Percentiles rank a stretch among this genome's conserved stretches.
Conservation (phyloP, 2,329 filamentous ascomycete genomes). For the Hymenoscyphus repandus region DNA sequence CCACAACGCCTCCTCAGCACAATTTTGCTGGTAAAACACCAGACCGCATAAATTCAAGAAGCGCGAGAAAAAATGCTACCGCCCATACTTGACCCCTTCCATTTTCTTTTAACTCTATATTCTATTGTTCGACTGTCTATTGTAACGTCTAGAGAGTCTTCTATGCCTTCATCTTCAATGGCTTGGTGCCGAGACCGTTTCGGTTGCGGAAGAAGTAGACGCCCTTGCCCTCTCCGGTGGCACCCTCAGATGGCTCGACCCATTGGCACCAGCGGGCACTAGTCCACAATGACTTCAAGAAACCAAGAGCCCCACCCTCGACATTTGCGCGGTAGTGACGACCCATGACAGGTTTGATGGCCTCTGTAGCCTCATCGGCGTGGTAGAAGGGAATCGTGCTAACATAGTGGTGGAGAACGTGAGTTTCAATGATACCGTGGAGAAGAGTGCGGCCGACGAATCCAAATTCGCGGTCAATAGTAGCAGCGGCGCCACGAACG, state of each 20-base stretch:
- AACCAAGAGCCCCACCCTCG: constrained; percentile 71
- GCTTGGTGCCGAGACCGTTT: constrained; percentile 67
- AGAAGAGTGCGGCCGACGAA: constrained; percentile 88
- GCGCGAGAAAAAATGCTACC: constrained; percentile 1
- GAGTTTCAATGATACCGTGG: constrained; percentile 96
- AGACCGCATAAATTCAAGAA: constrained; percentile 5
- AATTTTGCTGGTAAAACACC: neutral
- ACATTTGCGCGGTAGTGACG: constrained; percentile 86
- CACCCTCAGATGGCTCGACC: constrained; percentile 86
- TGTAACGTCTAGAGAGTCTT: neutral
- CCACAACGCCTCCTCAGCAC: constrained; percentile 12
- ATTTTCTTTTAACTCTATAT: neutral
- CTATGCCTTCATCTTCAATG: constrained; percentile 21
- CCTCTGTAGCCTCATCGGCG: constrained; percentile 88
- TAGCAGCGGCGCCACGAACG: constrained; percentile 86
- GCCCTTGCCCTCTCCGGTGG: constrained; percentile 73
- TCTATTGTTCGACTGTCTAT: neutral
- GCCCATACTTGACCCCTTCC: neutral
- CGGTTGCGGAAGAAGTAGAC: constrained; percentile 97
- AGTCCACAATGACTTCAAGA: constrained; percentile 77
- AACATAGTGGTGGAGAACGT: constrained; percentile 97
- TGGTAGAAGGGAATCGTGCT: constrained; percentile 96
- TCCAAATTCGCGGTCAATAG: constrained; percentile 94
- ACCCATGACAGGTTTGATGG: constrained; percentile 94
- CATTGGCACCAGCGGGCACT: constrained; percentile 88